phyloP scores from a whole-genome alignment of 2,329 filamentous ascomycete species.

The Trichoderma sp. region DNA sequence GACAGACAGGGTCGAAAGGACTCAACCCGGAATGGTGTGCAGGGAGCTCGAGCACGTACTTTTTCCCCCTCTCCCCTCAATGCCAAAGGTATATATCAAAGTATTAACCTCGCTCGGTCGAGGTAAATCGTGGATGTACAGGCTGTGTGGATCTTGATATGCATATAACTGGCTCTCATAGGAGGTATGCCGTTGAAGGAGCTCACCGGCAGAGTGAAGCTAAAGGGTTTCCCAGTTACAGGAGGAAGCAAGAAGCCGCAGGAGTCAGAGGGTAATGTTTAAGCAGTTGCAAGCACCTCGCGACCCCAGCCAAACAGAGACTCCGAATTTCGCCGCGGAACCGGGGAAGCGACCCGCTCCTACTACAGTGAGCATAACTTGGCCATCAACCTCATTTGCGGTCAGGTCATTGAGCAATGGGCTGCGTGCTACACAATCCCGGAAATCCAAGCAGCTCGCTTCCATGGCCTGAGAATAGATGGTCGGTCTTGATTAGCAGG shows the following conservation, averaged over 20 bases:
- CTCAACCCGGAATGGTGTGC: slow-evolving; percentile 38
- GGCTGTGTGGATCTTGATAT: slow-evolving; percentile 8
- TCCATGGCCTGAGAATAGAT: slow-evolving; percentile 4
- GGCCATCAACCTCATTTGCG: slow-evolving; percentile 23
- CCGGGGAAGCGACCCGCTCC: slow-evolving; percentile 26
- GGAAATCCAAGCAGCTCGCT: slow-evolving; percentile 4
- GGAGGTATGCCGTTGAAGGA: neutral
- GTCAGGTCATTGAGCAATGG: slow-evolving; percentile 18
- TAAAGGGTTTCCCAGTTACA: slow-evolving; percentile 25
- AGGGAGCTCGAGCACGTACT: slow-evolving; percentile 34
- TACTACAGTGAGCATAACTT: slow-evolving; percentile 25
- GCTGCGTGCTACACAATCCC: slow-evolving; percentile 14
- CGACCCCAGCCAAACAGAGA: slow-evolving; percentile 34
- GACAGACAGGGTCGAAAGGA: slow-evolving; percentile 47
- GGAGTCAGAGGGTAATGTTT: slow-evolving; percentile 30
- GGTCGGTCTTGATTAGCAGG: neutral
- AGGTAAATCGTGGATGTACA: slow-evolving; percentile 20
- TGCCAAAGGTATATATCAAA: slow-evolving; percentile 9
- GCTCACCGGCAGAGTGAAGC: slow-evolving; percentile 2
- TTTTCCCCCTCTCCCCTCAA: slow-evolving; percentile 29
- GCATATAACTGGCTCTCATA: slow-evolving; percentile 15
- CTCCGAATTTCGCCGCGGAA: slow-evolving; percentile 19
- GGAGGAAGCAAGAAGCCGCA: slow-evolving; percentile 35
- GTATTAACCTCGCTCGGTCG: neutral
- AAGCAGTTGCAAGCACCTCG: slow-evolving; percentile 29